phyloP scores from a whole-genome alignment of 1,284 basidiomycete species.

The Sporisorium scitamineum region DNA sequence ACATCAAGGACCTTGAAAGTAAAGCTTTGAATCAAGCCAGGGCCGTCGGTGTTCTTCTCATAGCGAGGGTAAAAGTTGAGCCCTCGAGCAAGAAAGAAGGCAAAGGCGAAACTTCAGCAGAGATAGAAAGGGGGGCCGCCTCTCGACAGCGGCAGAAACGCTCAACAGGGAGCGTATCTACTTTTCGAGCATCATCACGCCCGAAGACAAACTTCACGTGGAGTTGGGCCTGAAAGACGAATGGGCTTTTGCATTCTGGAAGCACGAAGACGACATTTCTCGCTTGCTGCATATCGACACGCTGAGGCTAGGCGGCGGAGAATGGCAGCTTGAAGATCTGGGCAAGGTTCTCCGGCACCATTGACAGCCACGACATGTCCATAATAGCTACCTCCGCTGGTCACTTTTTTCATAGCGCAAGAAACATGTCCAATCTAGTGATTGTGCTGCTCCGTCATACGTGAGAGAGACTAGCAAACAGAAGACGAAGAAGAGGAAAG shows the following conservation, averaged over 20 bases:
- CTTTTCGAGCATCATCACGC: conserved; percentile 15
- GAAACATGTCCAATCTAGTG: too few species aligned
- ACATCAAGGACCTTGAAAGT: neutral
- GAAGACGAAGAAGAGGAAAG: too few species aligned
- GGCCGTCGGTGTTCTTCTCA: neutral
- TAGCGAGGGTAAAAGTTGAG: neutral
- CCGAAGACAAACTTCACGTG: neutral
- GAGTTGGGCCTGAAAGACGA: neutral
- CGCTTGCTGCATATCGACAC: conserved; percentile 20
- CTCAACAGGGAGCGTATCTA: neutral
- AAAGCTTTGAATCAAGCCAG: conserved; percentile 3
- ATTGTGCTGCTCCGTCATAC: too few species aligned
- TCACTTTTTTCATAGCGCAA: too few species aligned
- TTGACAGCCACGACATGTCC: neutral
- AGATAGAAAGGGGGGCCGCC: too few species aligned
- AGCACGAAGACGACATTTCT: neutral
- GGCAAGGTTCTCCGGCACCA: neutral
- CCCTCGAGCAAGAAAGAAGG: neutral
- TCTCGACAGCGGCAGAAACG: neutral
- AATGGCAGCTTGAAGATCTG: neutral
- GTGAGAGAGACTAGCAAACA: too few species aligned
- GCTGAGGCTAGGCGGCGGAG: neutral
- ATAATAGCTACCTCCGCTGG: too few species aligned
- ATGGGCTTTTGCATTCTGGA: conserved; percentile 14
- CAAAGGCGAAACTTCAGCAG: neutral